These are phyloP conservation scores for Phlebiopsis flavidoalba DNA, from an alignment of 768 basidiomycete genomes.

Conservation along the genomic window DNA sequence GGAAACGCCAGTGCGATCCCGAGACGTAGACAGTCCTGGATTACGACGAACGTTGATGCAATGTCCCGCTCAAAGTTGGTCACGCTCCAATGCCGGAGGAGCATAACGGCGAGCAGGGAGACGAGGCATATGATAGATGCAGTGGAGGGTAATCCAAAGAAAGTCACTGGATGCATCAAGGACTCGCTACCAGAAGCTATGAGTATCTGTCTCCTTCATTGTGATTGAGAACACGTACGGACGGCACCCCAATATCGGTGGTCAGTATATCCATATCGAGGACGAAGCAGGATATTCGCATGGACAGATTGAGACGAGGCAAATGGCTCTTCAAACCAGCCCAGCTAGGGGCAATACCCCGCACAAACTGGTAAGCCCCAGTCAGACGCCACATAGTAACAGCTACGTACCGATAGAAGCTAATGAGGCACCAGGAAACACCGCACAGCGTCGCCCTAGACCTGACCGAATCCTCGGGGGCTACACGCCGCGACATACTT, in stretches of 20 bases:
- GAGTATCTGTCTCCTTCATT: background rate
- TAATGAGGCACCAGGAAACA: slow-evolving; percentile 35
- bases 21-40: slow-evolving; percentile 30
- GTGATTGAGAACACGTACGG: slow-evolving; percentile 22
- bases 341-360: slow-evolving; percentile 27
- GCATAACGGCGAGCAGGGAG: slow-evolving; percentile 32
- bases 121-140: slow-evolving; percentile 34
- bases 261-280: slow-evolving; percentile 44
- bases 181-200: slow-evolving; percentile 17
- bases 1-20: slow-evolving; percentile 25
- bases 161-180: slow-evolving; percentile 27
- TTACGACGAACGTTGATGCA: slow-evolving; percentile 27
- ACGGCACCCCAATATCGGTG: slow-evolving; percentile 25
- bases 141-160: slow-evolving; percentile 36
- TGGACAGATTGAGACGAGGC: slow-evolving; percentile 37
- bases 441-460: slow-evolving; percentile 34
- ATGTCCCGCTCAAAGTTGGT: slow-evolving; percentile 38
- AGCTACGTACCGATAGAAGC: slow-evolving; percentile 34
- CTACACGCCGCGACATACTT: slow-evolving; percentile 28
- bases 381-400: background rate
- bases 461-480: slow-evolving; percentile 18
- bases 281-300: slow-evolving; percentile 43
- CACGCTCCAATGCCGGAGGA: slow-evolving; percentile 37
- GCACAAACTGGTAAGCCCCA: background rate
- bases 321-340: slow-evolving; percentile 38